phyloP scores from a whole-genome alignment of 192 early-diverging fungal genomes.

The Geranomyces variabilis region DNA sequence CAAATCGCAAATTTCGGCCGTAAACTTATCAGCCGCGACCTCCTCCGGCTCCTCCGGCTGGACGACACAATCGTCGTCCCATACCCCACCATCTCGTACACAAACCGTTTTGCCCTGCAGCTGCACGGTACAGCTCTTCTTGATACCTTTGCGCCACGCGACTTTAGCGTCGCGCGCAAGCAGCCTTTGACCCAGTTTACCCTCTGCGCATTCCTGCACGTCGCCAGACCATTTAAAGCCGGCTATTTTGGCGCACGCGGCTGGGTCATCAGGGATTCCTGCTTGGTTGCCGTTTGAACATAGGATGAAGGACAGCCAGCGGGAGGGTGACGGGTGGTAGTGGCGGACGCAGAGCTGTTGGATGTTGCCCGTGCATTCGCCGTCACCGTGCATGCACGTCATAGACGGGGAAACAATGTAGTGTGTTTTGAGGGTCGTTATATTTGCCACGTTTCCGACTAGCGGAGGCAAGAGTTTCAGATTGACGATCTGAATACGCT shows the following conservation, averaged over 20 bases:
- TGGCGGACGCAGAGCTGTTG: constrained; percentile 57
- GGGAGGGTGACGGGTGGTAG: constrained; percentile 25
- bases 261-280: constrained; percentile 34
- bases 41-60: not conserved
- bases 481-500: not conserved
- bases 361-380: constrained; percentile 56
- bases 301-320: constrained; percentile 48
- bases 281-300: constrained; percentile 41
- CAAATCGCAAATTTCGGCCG: constrained; percentile 3
- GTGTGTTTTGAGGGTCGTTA: constrained; percentile 49
- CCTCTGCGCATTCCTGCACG: constrained; percentile 6
- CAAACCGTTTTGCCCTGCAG: constrained; percentile 62
- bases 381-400: constrained; percentile 55
- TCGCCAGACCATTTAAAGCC: constrained; percentile 4
- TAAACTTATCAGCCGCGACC: not conserved
- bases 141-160: constrained; percentile 54
- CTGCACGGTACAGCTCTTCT: constrained; percentile 63
- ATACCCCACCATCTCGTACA: constrained; percentile 65
- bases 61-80: constrained; percentile 23
- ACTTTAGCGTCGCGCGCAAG: constrained; percentile 33
- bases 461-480: not conserved
- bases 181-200: constrained; percentile 46
- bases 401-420: constrained; percentile 50
- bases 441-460: constrained; percentile 47
- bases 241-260: constrained; percentile 34